Evolutionary conservation across 2,329 filamentous ascomycete genomes (phyloP), one percentile per base, ranked within the genome.

Genomic region (Exophiala lecanii-corni): DNA sequence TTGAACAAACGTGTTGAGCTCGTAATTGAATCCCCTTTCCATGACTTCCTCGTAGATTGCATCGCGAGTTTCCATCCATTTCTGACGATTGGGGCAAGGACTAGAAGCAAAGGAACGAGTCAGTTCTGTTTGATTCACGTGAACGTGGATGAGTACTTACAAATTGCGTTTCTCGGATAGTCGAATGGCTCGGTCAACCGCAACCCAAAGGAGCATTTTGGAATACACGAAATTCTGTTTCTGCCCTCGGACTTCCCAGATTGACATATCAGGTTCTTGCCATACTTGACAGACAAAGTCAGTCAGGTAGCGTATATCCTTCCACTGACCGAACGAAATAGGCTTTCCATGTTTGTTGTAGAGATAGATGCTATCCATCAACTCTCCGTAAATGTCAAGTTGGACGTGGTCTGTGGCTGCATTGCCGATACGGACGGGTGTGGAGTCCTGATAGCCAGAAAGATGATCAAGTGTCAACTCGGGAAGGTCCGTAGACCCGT

Each of bases 201-300:
- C 83, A 3, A 89, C 85, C 85, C 84, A 89, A 16, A 89, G 73
- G 81, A 89, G 86, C 51, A 89, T 74, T 59, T 89, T 86, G n/a
- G 81, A 86, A 63, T 89, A 89, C 10, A 82, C 78, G 54, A 88
- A 89, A 57, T 87, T 78, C 62, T 88, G 84, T 59, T 84, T 84
- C 56, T 80, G 69, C 52, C 84, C 84, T 31, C 84, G 77, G 4
- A 87, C 84, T 60, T 89, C 85, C 85, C 84, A 89, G 55, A 89
- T 89, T 2, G 82, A 87, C 83, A 88, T 88, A 58, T 89, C 84
- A 9, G 79, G 78, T 32, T 81, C 67, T 43, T 81, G 65, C 59
- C 81, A 75, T 40, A 88, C 78, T 0, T 74, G 79, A 49, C 86
- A 70, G 26, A 86, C 81, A 55, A 85, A 84, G 57, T 88, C 82